These are phyloP conservation scores for Tuber magnatum DNA, from an alignment of 495 filamentous ascomycete genomes.

Conservation along the genomic window DNA sequence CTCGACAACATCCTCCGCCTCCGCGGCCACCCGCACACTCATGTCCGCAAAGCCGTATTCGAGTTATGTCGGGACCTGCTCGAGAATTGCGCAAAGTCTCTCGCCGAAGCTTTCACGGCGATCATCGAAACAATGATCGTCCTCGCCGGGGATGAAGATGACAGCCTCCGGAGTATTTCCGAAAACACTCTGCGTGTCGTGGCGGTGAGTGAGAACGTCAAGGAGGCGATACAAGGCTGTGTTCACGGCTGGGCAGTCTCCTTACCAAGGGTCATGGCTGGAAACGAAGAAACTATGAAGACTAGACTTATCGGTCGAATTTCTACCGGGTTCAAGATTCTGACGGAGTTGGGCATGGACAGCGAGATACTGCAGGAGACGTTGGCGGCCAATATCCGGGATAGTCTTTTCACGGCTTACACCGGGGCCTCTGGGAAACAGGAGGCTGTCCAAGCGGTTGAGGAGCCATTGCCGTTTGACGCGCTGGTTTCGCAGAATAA, in stretches of 20 bases:
- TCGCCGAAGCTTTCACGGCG: slow-evolving; percentile 61
- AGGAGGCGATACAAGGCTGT: slow-evolving; percentile 61
- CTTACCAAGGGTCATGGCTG: slow-evolving; percentile 75
- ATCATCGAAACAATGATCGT: slow-evolving; percentile 76
- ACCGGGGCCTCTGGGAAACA: slow-evolving; percentile 16
- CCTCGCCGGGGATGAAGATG: slow-evolving; percentile 53
- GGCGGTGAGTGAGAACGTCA: slow-evolving; percentile 55
- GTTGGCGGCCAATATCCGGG: slow-evolving; percentile 56
- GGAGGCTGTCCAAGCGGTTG: slow-evolving; percentile 12
- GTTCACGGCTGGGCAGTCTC: slow-evolving; percentile 74
- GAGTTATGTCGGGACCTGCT: slow-evolving; percentile 65
- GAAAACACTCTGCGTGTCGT: slow-evolving; percentile 52
- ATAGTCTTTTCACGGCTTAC: slow-evolving; percentile 48
- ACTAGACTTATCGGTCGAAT: slow-evolving; percentile 64
- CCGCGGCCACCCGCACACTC: slow-evolving; percentile 62
- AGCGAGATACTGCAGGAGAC: slow-evolving; percentile 63
- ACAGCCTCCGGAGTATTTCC: slow-evolving; percentile 40
- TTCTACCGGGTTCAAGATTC: slow-evolving; percentile 61
- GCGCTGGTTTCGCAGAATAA: slow-evolving; percentile 18
- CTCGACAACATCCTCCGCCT: slow-evolving; percentile 69
- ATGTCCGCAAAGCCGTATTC: slow-evolving; percentile 63
- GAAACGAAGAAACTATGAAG: slow-evolving; percentile 71
- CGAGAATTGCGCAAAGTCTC: slow-evolving; percentile 66
- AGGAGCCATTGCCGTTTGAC: slow-evolving; percentile 5
- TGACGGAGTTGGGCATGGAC: slow-evolving; percentile 58